These are phyloP conservation scores for Metschnikowia aberdeeniae DNA, from an alignment of 805 yeast species.

Conservation along the genomic window DNA sequence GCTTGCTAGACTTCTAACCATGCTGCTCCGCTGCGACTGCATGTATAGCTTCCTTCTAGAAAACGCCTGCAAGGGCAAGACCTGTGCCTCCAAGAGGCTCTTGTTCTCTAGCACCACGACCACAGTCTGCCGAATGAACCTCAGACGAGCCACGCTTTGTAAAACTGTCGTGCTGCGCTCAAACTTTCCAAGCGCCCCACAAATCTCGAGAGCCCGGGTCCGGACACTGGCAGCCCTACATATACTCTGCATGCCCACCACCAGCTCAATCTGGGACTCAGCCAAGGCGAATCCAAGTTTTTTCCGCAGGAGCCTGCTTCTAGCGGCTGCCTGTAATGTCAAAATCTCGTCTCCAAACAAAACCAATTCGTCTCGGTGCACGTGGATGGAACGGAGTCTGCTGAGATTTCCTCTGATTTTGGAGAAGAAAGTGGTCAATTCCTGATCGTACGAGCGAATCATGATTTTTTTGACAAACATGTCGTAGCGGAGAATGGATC, in stretches of 20 bases:
- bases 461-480: constrained; percentile 61
- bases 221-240: constrained; percentile 6
- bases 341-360: constrained; percentile 30
- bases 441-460: constrained; percentile 52
- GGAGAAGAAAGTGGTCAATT: constrained; percentile 47
- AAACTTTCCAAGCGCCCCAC: neutral
- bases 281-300: neutral
- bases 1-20: constrained; percentile 2
- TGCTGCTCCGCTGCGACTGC: constrained; percentile 1
- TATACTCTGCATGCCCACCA: constrained; percentile 6
- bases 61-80: constrained; percentile 29
- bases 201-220: neutral
- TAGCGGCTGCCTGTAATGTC: constrained; percentile 37
- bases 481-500: constrained; percentile 60
- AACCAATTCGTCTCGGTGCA: constrained; percentile 32
- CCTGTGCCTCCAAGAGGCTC: constrained; percentile 18
- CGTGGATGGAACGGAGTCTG: constrained; percentile 29
- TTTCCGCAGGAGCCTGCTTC: constrained; percentile 20
- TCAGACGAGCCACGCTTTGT: constrained; percentile 45
- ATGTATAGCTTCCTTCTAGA: constrained; percentile 17
- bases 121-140: constrained; percentile 18
- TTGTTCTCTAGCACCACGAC: constrained; percentile 23
- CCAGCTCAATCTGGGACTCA: neutral
- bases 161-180: constrained; percentile 12
- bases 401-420: constrained; percentile 46